A percentile compares a stretch with the other conserved stretches of the same genome.
These are phyloP conservation scores for Xanthoconium separans DNA, from an alignment of 1,284 basidiomycete genomes.

Conservation along the genomic window DNA sequence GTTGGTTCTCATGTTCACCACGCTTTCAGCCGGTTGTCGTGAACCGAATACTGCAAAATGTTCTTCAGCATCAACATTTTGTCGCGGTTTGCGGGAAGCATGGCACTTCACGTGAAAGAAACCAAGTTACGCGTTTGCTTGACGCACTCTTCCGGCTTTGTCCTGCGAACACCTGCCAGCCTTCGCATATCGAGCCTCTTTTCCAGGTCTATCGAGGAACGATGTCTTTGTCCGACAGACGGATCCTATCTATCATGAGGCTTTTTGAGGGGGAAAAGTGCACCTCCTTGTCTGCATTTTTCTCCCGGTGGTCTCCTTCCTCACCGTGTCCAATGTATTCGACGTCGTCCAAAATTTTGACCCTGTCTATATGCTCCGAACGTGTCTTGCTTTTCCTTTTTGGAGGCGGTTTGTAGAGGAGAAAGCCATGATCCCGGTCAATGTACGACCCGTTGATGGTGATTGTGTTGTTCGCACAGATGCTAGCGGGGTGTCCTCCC, in stretches of 20 bases:
- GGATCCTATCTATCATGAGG: slow-evolving; percentile 71
- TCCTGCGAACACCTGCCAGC: slow-evolving; percentile 79
- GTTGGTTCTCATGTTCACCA: neutral
- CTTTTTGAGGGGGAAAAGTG: slow-evolving; percentile 77
- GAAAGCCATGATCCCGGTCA: slow-evolving; percentile 38
- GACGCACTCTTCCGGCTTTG: slow-evolving; percentile 70
- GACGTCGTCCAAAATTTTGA: slow-evolving; percentile 76
- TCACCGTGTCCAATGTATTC: slow-evolving; percentile 46
- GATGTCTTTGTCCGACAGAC: slow-evolving; percentile 59
- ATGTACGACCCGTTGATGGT: slow-evolving; percentile 86
- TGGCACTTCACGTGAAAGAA: slow-evolving; percentile 33
- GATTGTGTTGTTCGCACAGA: slow-evolving; percentile 64
- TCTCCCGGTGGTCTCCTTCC: slow-evolving; percentile 60
- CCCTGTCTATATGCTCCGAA: slow-evolving; percentile 64
- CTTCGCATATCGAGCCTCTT: slow-evolving; percentile 77
- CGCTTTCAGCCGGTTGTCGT: slow-evolving; percentile 51
- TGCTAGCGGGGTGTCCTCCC: slow-evolving; percentile 57
- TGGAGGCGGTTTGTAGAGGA: slow-evolving; percentile 49
- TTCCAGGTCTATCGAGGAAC: slow-evolving; percentile 75
- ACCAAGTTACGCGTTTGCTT: slow-evolving; percentile 54
- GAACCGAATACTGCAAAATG: slow-evolving; percentile 62
- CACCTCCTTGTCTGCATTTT: slow-evolving; percentile 59
- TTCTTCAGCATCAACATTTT: slow-evolving; percentile 63
- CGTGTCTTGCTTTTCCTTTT: slow-evolving; percentile 72
- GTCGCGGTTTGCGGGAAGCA: slow-evolving; percentile 39